These are phyloP conservation scores for Fonsecaea monophora DNA, from an alignment of 2,329 filamentous ascomycete genomes.

Conservation along the genomic window DNA sequence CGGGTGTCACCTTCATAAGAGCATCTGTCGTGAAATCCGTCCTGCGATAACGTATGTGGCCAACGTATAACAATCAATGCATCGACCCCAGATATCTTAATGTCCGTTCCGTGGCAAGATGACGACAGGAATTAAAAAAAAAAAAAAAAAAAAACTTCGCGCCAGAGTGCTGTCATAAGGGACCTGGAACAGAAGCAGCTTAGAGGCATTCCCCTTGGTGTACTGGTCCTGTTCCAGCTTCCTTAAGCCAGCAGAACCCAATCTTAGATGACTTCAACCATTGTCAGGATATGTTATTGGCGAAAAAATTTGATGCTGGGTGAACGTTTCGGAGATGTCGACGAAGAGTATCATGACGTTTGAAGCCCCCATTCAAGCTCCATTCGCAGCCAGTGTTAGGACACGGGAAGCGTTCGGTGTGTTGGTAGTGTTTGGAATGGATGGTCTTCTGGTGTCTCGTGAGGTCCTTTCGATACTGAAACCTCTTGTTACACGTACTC, in stretches of 20 bases:
- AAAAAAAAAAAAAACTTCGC: too few species aligned
- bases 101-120: too few species aligned
- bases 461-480: constrained; percentile 20
- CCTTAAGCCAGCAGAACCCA: not conserved
- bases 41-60: too few species aligned
- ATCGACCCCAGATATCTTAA: too few species aligned
- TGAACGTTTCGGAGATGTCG: constrained; percentile 16
- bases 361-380: constrained; percentile 8
- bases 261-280: constrained; percentile 2
- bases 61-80: too few species aligned
- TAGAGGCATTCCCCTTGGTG: too few species aligned
- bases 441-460: constrained; percentile 17
- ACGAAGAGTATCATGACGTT: constrained; percentile 3
- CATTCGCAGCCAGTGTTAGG: not conserved
- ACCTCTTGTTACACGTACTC: constrained; percentile 9
- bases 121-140: too few species aligned
- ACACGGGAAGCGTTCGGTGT: constrained; percentile 6
- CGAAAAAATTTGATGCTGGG: not conserved
- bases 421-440: constrained; percentile 10
- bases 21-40: too few species aligned
- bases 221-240: too few species aligned
- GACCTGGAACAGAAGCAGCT: too few species aligned
- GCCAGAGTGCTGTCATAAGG: too few species aligned
- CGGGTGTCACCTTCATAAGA: too few species aligned
- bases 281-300: not conserved